These are phyloP conservation scores for Auxenochlorella pyrenoidosa DNA, from an alignment of 139 green algal genomes.

Conservation along the genomic window DNA sequence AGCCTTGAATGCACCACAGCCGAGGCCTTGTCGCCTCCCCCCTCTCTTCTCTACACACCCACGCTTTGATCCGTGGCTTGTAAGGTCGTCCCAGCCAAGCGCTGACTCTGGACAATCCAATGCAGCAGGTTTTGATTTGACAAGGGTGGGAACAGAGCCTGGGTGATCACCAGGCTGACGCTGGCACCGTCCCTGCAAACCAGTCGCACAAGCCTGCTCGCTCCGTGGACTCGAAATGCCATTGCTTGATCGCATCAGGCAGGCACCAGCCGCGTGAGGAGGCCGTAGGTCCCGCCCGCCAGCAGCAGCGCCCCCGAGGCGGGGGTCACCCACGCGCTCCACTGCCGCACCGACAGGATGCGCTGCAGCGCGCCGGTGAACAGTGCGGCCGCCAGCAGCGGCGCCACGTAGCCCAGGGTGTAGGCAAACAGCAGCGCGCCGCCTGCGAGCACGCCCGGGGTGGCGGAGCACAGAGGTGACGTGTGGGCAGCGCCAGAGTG, in stretches of 20 bases:
- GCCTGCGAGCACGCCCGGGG: constrained; percentile 40
- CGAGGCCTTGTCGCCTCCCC: background rate
- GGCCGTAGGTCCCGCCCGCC: constrained; percentile 84
- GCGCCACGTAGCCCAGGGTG: constrained; percentile 91
- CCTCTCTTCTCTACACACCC: background rate
- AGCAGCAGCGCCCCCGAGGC: constrained; percentile 86
- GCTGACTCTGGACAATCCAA: too few species aligned
- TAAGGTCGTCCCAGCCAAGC: too few species aligned
- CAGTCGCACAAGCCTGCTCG: too few species aligned
- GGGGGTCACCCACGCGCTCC: constrained; percentile 88
- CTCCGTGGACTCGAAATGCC: too few species aligned
- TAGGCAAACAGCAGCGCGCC: constrained; percentile 92
- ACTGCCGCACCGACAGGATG: constrained; percentile 84
- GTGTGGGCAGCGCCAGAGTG: too few species aligned
- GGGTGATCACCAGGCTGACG: too few species aligned
- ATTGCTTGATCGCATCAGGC: too few species aligned
- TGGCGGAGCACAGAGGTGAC: too few species aligned
- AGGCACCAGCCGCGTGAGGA: constrained; percentile 73
- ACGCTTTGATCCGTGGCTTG: background rate
- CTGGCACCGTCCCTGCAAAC: too few species aligned
- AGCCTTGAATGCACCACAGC: too few species aligned
- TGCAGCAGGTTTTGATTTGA: too few species aligned
- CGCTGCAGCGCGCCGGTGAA: constrained; percentile 80
- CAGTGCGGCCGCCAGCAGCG: constrained; percentile 90
- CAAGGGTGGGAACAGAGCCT: too few species aligned